Evolutionary conservation across 352 stramenopile genomes (phyloP).

Genomic region (Nothophytophthora sp.): DNA sequence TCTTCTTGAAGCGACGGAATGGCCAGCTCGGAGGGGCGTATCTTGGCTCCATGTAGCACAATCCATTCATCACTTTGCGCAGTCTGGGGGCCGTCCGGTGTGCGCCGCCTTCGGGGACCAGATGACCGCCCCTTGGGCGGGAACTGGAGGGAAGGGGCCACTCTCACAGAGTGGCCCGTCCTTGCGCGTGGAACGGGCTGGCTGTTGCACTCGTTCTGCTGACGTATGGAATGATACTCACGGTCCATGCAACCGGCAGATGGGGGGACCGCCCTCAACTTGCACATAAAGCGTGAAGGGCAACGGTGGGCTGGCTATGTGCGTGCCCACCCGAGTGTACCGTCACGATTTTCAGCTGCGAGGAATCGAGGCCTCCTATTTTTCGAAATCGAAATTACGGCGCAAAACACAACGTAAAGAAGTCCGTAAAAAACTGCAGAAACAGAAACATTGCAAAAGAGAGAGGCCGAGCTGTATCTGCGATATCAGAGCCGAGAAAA

Average conservation of each 20-base stretch:
- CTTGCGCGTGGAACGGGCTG: constrained; percentile 1
- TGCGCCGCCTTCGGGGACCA: background rate
- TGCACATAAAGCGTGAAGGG: constrained; percentile 11
- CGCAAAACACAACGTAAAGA: background rate
- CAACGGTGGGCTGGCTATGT: constrained; percentile 1
- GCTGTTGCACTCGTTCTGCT: too few relatives aligned
- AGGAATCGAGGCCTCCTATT: too few relatives aligned
- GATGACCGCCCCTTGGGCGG: background rate
- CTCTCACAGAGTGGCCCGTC: background rate
- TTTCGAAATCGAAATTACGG: background rate
- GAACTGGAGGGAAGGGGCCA: background rate
- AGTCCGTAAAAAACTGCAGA: too few relatives aligned
- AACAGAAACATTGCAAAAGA: background rate
- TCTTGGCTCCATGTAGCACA: too few relatives aligned
- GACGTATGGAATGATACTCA: constrained; percentile 15
- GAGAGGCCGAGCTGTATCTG: too few relatives aligned
- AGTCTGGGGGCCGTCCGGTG: too few relatives aligned
- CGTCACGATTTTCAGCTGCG: too few relatives aligned
- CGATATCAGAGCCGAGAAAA: too few relatives aligned
- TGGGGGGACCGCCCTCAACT: constrained; percentile 5
- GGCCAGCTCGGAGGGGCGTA: too few relatives aligned
- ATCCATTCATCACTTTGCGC: too few relatives aligned
- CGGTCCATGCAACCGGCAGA: constrained; percentile 6
- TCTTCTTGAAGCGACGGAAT: too few relatives aligned
- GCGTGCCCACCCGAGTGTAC: background rate